Percentiles rank a stretch among this genome's conserved stretches.
phyloP scores from a whole-genome alignment of 352 stramenopile species.

The Phytophthora meadii region DNA sequence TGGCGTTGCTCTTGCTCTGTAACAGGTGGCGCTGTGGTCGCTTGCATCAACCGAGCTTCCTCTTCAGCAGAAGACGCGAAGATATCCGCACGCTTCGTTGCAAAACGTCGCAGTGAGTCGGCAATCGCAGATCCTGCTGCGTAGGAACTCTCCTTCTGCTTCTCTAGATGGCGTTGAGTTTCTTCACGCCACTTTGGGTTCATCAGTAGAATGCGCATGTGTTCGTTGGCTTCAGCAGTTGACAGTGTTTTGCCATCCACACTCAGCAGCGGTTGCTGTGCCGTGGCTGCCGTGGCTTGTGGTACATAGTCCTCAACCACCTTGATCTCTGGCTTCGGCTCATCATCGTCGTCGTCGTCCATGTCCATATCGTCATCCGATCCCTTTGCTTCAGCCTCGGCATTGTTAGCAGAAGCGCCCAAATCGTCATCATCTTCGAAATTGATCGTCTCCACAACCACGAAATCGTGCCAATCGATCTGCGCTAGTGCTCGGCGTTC shows the following conservation, averaged over 20 bases:
- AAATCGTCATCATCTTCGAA: constrained; percentile 93
- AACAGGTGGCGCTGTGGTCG: constrained; percentile 37
- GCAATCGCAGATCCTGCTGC: constrained; percentile 95
- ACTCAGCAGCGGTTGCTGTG: constrained; percentile 61
- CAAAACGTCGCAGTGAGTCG: constrained; percentile 94
- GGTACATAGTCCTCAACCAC: constrained; percentile 91
- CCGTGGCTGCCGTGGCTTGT: constrained; percentile 37
- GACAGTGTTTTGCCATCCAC: constrained; percentile 92
- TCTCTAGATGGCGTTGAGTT: constrained; percentile 94
- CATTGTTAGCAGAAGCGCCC: constrained; percentile 32
- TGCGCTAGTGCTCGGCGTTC: constrained; percentile 76
- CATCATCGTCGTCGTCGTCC: constrained; percentile 76
- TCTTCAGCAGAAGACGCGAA: constrained; percentile 92
- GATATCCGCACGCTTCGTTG: constrained; percentile 93
- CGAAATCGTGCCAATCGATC: constrained; percentile 99
- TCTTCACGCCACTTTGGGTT: constrained; percentile 99
- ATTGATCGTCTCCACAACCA: constrained; percentile 98
- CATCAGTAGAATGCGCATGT: constrained; percentile 99
- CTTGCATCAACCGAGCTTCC: constrained; percentile 72
- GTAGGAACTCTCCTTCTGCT: constrained; percentile 97
- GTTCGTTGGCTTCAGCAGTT: constrained; percentile 93
- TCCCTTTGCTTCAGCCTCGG: constrained; percentile 40
- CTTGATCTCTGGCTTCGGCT: constrained; percentile 68
- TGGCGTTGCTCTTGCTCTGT: constrained; percentile 25
- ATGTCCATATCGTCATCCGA: constrained; percentile 92